Conservation (phyloP, 2,329 filamentous ascomycete genomes). For the Ilyonectria sp. region DNA sequence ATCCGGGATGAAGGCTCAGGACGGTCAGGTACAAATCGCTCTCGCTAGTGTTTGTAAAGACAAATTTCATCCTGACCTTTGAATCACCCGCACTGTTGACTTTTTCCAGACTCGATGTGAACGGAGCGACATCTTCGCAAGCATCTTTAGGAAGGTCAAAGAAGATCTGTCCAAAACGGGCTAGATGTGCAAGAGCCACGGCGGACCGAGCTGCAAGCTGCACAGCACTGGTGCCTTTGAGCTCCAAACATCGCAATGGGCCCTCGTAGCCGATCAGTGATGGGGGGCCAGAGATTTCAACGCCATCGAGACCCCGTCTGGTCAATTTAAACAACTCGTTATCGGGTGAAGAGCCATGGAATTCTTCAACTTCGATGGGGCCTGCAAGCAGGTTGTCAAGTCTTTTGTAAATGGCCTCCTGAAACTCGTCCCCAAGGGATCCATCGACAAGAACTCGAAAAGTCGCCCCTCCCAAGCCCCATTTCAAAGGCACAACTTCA, state of each 20-base stretch:
- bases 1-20: not conserved
- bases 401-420: not conserved
- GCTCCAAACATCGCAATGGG: not conserved
- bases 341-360: not conserved
- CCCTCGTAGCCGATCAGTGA: not conserved
- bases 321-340: not conserved
- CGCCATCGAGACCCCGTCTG: not conserved
- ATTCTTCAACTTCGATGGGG: conserved; percentile 1
- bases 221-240: not conserved
- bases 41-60: conserved; percentile 9
- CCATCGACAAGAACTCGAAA: not conserved
- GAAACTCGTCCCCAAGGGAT: not conserved
- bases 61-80: not conserved
- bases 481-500: conserved; percentile 13
- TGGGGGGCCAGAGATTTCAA: not conserved
- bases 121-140: not conserved
- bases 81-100: not conserved
- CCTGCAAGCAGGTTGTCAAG: not conserved
- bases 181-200: not conserved
- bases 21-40: conserved; percentile 6
- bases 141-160: not conserved
- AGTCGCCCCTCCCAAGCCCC: not conserved
- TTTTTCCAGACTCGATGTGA: not conserved
- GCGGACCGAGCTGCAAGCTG: not conserved
- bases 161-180: conserved; percentile 8